Conservation (phyloP, 345 rosid genomes). For the Streptanthus diversifolius region DNA sequence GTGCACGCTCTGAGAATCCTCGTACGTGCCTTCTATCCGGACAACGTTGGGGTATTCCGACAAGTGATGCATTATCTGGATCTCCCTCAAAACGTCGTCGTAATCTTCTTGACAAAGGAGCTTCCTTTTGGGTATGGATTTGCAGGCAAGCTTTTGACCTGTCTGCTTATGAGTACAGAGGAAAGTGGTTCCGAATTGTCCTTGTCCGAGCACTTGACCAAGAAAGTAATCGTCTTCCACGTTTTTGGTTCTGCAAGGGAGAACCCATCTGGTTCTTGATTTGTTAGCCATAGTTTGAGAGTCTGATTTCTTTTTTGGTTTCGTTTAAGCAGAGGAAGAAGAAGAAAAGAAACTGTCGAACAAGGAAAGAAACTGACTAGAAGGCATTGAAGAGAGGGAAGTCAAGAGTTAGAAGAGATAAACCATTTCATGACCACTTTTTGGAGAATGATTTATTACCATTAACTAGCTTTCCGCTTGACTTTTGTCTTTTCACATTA, state of each 20-base stretch:
- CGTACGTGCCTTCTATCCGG: slow-evolving; percentile 54
- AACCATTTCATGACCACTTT: neutral
- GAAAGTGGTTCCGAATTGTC: slow-evolving; percentile 74
- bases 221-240: slow-evolving; percentile 41
- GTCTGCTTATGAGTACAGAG: slow-evolving; percentile 58
- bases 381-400: slow-evolving; percentile 8
- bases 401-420: slow-evolving; percentile 16
- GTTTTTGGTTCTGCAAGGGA: slow-evolving; percentile 32
- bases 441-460: slow-evolving; percentile 17
- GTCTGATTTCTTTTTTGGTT: neutral
- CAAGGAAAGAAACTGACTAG: slow-evolving; percentile 25
- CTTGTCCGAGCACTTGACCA: slow-evolving; percentile 66
- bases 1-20: slow-evolving; percentile 49
- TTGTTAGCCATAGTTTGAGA: slow-evolving; percentile 19
- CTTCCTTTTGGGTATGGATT: slow-evolving; percentile 73
- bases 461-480: neutral
- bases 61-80: slow-evolving; percentile 87
- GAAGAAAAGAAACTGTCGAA: slow-evolving; percentile 14
- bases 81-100: slow-evolving; percentile 79
- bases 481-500: neutral
- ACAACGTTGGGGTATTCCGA: slow-evolving; percentile 65
- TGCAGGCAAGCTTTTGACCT: slow-evolving; percentile 57
- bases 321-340: slow-evolving; percentile 13
- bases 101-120: slow-evolving; percentile 66
- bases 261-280: slow-evolving; percentile 37